Conservation (phyloP, 129 eudicot genomes). For the Mikania micrantha region DNA sequence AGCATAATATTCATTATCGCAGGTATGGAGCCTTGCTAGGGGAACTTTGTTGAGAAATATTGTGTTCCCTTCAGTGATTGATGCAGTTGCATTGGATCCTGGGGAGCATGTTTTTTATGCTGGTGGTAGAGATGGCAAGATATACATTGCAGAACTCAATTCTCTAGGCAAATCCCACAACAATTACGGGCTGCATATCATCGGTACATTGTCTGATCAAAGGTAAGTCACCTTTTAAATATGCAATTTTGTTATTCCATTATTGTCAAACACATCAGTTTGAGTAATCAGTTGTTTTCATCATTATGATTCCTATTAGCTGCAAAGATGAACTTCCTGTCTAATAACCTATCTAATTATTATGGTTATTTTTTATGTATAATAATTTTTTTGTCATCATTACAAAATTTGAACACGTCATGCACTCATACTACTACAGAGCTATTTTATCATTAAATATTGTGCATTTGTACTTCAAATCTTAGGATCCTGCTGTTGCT, state of each 20-base stretch:
- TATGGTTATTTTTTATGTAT: neutral
- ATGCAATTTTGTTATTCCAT: neutral
- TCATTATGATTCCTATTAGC: neutral
- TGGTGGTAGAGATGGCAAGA: constrained; percentile 84
- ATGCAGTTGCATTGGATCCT: constrained; percentile 76
- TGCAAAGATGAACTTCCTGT: neutral
- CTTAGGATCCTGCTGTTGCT: neutral
- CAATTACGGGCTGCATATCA: constrained; percentile 52
- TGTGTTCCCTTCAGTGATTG: constrained; percentile 67
- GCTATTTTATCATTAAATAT: neutral
- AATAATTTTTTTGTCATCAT: neutral
- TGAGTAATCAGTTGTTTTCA: neutral
- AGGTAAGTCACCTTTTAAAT: constrained; percentile 32
- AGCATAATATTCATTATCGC: constrained; percentile 10
- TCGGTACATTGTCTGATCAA: constrained; percentile 69
- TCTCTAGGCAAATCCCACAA: constrained; percentile 40
- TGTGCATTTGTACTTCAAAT: neutral
- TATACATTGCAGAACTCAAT: constrained; percentile 70
- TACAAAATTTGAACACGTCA: neutral
- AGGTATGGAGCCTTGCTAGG: constrained; percentile 73
- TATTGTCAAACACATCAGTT: neutral
- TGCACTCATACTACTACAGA: constrained; percentile 1
- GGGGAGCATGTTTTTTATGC: constrained; percentile 82
- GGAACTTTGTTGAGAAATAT: constrained; percentile 61
- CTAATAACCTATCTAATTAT: neutral